phyloP scores from a whole-genome alignment of 148 eudicot species.

The Fagopyrum homotropicum region DNA sequence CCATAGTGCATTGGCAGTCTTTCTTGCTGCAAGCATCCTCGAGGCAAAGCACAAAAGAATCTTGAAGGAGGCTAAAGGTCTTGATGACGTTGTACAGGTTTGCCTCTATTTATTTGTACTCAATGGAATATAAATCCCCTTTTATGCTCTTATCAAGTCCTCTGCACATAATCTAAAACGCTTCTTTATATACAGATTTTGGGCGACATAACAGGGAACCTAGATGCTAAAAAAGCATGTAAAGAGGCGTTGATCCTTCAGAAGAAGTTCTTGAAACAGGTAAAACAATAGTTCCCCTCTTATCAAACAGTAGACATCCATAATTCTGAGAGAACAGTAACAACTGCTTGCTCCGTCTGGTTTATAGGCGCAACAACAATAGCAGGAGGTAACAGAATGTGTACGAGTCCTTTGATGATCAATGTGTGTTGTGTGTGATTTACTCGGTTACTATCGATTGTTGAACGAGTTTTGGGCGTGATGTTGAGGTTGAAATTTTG shows the following conservation, averaged over 20 bases:
- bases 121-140: neutral
- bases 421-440: neutral
- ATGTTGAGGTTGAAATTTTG: neutral
- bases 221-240: constrained; percentile 79
- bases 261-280: constrained; percentile 55
- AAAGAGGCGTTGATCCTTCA: constrained; percentile 70
- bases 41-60: constrained; percentile 84
- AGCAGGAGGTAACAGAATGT: neutral
- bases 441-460: neutral
- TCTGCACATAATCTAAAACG: neutral
- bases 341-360: neutral
- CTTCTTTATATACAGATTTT: constrained; percentile 43
- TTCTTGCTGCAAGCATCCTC: constrained; percentile 87
- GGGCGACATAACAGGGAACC: constrained; percentile 64
- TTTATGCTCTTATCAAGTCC: neutral
- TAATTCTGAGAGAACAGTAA: neutral
- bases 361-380: constrained; percentile 6
- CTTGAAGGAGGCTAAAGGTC: constrained; percentile 82
- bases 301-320: neutral
- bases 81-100: constrained; percentile 86
- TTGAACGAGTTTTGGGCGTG: neutral
- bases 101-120: constrained; percentile 5
- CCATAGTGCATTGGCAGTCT: constrained; percentile 63
- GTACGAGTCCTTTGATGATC: neutral
- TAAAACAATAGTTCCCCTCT: neutral